Evolutionary conservation across 192 early-diverging fungal species (phyloP), one percentile per base, ranked within the genome.

Genomic region (Funneliformis mosseae): DNA sequence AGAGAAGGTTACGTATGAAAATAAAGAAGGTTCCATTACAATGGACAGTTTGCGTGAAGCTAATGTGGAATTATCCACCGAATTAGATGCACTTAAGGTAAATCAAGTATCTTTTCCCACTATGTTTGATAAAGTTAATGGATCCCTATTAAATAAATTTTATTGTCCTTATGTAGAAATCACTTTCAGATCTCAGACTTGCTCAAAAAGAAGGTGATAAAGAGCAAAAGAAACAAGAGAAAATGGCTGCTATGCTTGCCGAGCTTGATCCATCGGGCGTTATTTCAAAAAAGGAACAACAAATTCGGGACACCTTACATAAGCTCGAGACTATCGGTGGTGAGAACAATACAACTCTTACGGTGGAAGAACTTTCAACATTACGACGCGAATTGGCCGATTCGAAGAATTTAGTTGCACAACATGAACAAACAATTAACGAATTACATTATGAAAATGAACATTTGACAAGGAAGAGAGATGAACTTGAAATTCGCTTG

Each of bases 11-110:
- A 89, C 89, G 10, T 97, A 96, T 84, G 95, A 94, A 41, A 90
- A 92, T 85, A 95, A 96, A 85, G 98, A 99, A 82, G 90, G 89
- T 27, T 84, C 90, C 71, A 96, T 99, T 75, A 95, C 90, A n/a
- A 87, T 97, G 8, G 97, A 99, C 46, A 92, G 90, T 83, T 84
- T 97, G 62, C 94, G 93, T 50, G 97, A 98, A 83, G 92, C 89
- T 41, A 96, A 97, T 81, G 77, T 81, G 33, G 97, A 98, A 76
- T 84, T 96, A 42, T 82, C 84, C 42, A 85, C 84, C 43, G 94
- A 96, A 80, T 82, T 98, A 18, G 94, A 96, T 6, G 87, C 89
- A 61, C 87, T 91, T 76, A 77, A 77, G 61, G 76, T 77, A 45
- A 45, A 16, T 42, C 9, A 4, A 11, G 5, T 7, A 67, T 5